Conservation (phyloP, 148 eudicot genomes). For the Nepenthes mirabilis region DNA sequence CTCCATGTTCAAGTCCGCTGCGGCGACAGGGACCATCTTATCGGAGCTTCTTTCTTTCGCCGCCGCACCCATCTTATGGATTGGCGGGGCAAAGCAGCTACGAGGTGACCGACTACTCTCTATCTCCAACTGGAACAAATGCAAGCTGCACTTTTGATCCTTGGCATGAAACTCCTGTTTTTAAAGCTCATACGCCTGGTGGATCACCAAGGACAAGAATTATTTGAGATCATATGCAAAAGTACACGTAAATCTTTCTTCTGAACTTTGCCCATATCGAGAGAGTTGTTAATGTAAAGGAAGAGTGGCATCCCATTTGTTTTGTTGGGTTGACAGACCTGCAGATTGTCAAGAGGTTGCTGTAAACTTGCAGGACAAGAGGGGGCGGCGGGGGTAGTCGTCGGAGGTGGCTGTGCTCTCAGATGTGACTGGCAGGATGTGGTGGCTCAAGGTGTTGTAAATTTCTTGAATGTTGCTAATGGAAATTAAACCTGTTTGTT, state of each 20-base stretch:
- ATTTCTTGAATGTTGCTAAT: constrained; percentile 13
- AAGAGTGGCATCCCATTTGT: no score
- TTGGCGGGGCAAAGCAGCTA: constrained; percentile 37
- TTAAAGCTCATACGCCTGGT: constrained; percentile 32
- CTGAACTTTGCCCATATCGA: constrained; percentile 2
- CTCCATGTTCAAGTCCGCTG: constrained; percentile 84
- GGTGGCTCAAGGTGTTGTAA: constrained; percentile 13
- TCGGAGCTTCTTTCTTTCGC: constrained; percentile 58
- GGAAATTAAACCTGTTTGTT: constrained; percentile 3
- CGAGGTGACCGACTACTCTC: constrained; percentile 22
- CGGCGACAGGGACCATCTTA: constrained; percentile 42
- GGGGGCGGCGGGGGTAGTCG: no score
- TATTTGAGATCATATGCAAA: constrained; percentile 5
- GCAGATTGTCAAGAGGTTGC: no score
- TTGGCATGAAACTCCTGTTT: constrained; percentile 41
- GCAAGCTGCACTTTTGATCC: constrained; percentile 45
- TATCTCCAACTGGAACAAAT: constrained; percentile 31
- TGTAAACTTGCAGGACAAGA: no score
- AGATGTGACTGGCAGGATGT: neutral
- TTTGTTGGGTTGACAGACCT: no score
- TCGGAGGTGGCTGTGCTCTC: no score
- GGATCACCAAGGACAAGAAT: constrained; percentile 45
- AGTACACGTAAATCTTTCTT: neutral
- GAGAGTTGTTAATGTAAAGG: no score
- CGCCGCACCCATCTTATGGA: constrained; percentile 67